Evolutionary conservation across 108 stramenopile species (phyloP), one percentile per base, ranked within the genome.

Genomic region (Seminavis robusta): DNA sequence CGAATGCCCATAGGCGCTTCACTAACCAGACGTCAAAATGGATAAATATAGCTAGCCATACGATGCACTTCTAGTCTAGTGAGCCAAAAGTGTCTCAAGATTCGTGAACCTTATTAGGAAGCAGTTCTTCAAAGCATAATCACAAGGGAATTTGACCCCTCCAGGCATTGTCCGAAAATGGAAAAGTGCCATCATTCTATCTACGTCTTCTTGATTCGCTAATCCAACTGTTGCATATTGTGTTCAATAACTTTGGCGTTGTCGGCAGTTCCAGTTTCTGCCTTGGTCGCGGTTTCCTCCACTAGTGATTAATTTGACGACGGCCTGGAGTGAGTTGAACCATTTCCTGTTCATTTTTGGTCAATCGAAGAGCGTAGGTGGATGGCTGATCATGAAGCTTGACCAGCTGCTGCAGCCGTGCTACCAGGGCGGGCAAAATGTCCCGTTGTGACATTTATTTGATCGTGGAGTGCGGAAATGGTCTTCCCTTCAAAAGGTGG

Each of bases 171-270:
- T n/a, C n/a, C n/a, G n/a, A n/a, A n/a, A n/a, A n/a, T n/a, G n/a
- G n/a, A n/a, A n/a, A n/a, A n/a, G n/a, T n/a, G n/a, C n/a, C n/a
- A n/a, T n/a, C n/a, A n/a, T n/a, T n/a, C n/a, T n/a, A n/a, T n/a
- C n/a, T n/a, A n/a, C n/a, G 65, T 25, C 23, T 53, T 32, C 19
- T 21, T 53, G 39, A 79, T 27, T 34, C 72, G 49, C 43, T 78
- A 78, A 59, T 92, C 91, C 59, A 92, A 64, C 11, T 45, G 44
- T 56, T 83, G 56, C 34, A 92, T 57, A 63, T 85, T 92, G 25
- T 29, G 54, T 55, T 83, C 84, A 56, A 88, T 73, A 9, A 67
- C 57, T 27, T 61, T 42, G 38, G 72, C 53, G 60, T 84, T 86
- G 29, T 72, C 63, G 30, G 58, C 60, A 71, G 83, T 67, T 17